Conservation (phyloP, 345 rosid species). For the Angophora floribunda region DNA sequence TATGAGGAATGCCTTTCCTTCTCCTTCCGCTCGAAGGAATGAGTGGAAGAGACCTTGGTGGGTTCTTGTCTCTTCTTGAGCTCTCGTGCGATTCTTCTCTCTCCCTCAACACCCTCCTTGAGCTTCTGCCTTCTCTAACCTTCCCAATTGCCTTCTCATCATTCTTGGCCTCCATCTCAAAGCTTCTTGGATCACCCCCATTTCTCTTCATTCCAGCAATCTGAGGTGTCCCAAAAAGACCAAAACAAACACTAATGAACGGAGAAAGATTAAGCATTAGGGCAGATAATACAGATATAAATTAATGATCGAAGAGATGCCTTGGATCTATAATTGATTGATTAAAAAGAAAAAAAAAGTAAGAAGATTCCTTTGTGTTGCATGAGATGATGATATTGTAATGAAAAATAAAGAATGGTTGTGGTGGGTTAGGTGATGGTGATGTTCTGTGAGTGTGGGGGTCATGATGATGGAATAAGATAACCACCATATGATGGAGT, state of each 20-base stretch:
- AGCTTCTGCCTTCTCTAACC: slow-evolving; percentile 21
- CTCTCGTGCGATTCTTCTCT: slow-evolving; percentile 60
- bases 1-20: slow-evolving; percentile 82
- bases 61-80: slow-evolving; percentile 43
- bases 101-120: slow-evolving; percentile 13
- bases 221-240: slow-evolving; percentile 13
- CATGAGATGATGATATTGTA: background rate
- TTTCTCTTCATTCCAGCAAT: slow-evolving; percentile 66
- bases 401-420: background rate
- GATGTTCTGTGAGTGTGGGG: slow-evolving; percentile 12
- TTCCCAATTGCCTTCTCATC: slow-evolving; percentile 19
- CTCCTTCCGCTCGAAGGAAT: slow-evolving; percentile 50
- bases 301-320: background rate
- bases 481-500: slow-evolving; percentile 9
- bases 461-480: slow-evolving; percentile 1
- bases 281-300: background rate
- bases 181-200: slow-evolving; percentile 34
- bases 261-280: background rate
- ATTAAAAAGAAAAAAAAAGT: background rate
- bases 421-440: slow-evolving; percentile 23
- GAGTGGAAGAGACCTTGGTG: slow-evolving; percentile 44
- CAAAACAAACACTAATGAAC: background rate
- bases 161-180: slow-evolving; percentile 26
- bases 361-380: background rate
- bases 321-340: background rate